These are phyloP conservation scores for Pichia norvegensis DNA, from an alignment of 1,139 yeast species.

Conservation along the genomic window DNA sequence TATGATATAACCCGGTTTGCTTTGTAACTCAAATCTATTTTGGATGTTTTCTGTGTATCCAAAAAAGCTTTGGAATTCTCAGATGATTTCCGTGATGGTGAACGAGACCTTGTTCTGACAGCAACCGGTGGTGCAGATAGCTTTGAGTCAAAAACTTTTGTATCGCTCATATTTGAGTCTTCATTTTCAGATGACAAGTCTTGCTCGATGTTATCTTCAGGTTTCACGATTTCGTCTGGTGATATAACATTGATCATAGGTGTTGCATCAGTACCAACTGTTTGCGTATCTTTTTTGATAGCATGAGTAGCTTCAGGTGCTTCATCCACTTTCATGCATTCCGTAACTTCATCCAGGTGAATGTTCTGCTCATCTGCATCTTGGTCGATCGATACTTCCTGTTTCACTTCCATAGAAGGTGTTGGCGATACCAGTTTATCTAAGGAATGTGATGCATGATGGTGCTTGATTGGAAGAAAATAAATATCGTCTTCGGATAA, in stretches of 20 bases:
- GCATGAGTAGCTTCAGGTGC: not conserved
- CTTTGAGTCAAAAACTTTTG: conserved; percentile 3
- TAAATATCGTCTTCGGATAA: not conserved
- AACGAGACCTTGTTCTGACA: conserved; percentile 20
- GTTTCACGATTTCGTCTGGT: not conserved
- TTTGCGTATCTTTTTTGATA: not conserved
- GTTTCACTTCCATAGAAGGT: not conserved
- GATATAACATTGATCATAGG: not conserved
- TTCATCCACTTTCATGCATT: not conserved
- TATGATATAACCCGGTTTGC: conserved; percentile 23
- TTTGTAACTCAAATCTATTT: conserved; percentile 19
- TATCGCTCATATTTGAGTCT: too few species aligned
- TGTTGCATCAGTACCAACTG: too few species aligned
- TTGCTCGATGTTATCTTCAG: not conserved
- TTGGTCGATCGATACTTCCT: not conserved
- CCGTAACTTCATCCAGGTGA: not conserved
- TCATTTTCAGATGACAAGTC: too few species aligned
- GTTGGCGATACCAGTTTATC: not conserved
- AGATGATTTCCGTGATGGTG: conserved; percentile 22
- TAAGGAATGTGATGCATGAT: not conserved
- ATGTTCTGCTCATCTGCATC: not conserved
- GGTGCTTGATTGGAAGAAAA: not conserved
- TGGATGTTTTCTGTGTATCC: conserved; percentile 19
- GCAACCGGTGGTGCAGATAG: conserved; percentile 14
- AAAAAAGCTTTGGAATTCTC: conserved; percentile 17